Evolutionary conservation across 2,329 filamentous ascomycete species (phyloP), one percentile per base, ranked within the genome.

Genomic region (Diaporthe velutina): DNA sequence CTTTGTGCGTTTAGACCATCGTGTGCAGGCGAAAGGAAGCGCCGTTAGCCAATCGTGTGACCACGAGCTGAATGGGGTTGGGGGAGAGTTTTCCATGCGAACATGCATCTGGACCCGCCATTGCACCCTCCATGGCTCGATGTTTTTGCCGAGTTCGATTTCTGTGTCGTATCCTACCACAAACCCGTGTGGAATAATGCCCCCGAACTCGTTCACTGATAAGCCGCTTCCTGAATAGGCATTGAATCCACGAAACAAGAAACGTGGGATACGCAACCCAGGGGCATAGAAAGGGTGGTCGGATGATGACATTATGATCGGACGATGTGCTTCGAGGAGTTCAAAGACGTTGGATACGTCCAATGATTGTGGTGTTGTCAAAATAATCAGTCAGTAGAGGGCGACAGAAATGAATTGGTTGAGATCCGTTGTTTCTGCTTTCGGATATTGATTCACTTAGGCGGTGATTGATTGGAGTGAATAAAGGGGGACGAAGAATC

Each of bases 1-100:
- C 3, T 19, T 10, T 33, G 10, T 15, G 13, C 4, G 4, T 57
- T 4, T 3, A 38, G 2, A 4, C 17, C 12, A 17, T 7, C 50
- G 50, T 17, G 12, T 25, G 22, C 9, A 6, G 33, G 38, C 10
- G 5, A 64, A 64, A 1, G 1, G 0, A 9, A 64, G 25, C 10
- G 58, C 40, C 15, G 22, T 22, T 22, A 15, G 30, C 40, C 25
- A 64, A 45, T 64, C 22, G 28, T 45, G 40, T 12, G 58, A 13
- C 58, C 58, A 64, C 15, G 58, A 64, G 19, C 58, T 45, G 58
- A 64, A 64, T 22, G 58, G 58, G 9, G 58, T 64, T 45, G 58
- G 33, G 22, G 35, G 30, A 2, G 3, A 3, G 12, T 3, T n/a
- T 1, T 9, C 2, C 33, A 38, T 10, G 12, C 22, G 3, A 25